These are phyloP conservation scores for Eimeria sp. DNA, from an alignment of 169 alveolate species.

Conservation along the genomic window DNA sequence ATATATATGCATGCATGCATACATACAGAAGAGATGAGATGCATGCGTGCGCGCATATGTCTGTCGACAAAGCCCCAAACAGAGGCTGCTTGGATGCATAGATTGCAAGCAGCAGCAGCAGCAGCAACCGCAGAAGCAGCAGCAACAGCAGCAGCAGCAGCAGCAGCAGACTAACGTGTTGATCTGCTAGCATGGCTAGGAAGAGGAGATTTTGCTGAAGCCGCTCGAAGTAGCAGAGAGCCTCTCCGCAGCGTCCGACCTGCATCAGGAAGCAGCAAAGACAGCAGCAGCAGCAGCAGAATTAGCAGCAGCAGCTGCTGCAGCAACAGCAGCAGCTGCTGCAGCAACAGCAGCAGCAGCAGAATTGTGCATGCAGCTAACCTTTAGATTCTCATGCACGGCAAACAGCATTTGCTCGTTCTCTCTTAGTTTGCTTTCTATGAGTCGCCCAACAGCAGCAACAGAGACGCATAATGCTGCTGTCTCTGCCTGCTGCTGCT, in stretches of 20 bases:
- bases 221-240: slow-evolving; percentile 80
- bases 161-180: slow-evolving; percentile 61
- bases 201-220: slow-evolving; percentile 80
- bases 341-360: neutral
- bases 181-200: slow-evolving; percentile 82
- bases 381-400: slow-evolving; percentile 60
- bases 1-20: neutral
- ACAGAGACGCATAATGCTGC: slow-evolving; percentile 41
- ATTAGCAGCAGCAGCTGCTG: neutral
- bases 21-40: neutral
- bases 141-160: slow-evolving; percentile 13
- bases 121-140: neutral
- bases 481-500: slow-evolving; percentile 63
- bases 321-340: neutral
- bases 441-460: slow-evolving; percentile 60
- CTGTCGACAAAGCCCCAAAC: neutral
- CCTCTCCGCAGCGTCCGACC: slow-evolving; percentile 78
- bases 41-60: neutral
- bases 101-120: neutral
- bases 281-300: slow-evolving; percentile 9
- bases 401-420: slow-evolving; percentile 78
- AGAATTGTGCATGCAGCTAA: neutral
- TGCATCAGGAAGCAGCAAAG: neutral
- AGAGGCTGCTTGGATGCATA: neutral
- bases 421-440: slow-evolving; percentile 74